Evolutionary conservation across 768 basidiomycete species (phyloP).

Genomic region (Cystobasidium onofrii): DNA sequence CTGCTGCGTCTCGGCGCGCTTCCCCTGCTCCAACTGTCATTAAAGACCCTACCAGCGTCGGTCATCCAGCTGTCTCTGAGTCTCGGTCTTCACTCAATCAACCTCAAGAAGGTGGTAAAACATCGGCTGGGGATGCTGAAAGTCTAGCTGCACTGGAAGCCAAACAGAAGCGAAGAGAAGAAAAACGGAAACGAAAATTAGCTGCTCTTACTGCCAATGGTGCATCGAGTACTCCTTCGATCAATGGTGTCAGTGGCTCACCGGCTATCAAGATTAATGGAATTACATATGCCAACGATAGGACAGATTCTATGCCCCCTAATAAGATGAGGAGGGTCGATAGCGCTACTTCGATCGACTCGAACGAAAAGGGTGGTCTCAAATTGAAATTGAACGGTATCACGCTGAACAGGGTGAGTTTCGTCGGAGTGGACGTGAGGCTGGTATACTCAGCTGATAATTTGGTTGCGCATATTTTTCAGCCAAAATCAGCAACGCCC

Average conservation of each 20-base stretch:
- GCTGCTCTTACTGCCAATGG: not conserved
- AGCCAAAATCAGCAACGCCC: conserved; percentile 6
- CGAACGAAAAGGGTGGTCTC: not conserved
- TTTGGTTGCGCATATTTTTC: not conserved
- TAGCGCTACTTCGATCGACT: conserved; percentile 8
- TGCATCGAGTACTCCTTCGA: not conserved
- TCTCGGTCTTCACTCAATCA: not conserved
- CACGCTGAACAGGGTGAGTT: conserved; percentile 15
- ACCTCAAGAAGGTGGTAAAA: not conserved
- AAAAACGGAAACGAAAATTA: conserved; percentile 26
- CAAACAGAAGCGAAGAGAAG: conserved; percentile 11
- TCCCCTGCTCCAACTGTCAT: not conserved
- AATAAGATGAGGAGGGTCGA: conserved; percentile 21
- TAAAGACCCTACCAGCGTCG: not conserved
- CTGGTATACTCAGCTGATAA: not conserved
- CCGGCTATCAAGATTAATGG: not conserved
- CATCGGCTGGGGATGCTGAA: not conserved
- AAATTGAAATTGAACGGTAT: conserved; percentile 15
- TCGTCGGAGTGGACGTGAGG: not conserved
- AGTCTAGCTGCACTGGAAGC: conserved; percentile 1
- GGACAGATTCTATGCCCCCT: conserved; percentile 5
- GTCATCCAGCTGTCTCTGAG: not conserved
- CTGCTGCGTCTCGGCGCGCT: not conserved
- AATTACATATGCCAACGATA: not conserved
- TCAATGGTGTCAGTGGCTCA: conserved; percentile 6